These are phyloP conservation scores for Sphagnum tenellum DNA, from an alignment of 225 moss, liverwort and hornwort species.

Conservation along the genomic window DNA sequence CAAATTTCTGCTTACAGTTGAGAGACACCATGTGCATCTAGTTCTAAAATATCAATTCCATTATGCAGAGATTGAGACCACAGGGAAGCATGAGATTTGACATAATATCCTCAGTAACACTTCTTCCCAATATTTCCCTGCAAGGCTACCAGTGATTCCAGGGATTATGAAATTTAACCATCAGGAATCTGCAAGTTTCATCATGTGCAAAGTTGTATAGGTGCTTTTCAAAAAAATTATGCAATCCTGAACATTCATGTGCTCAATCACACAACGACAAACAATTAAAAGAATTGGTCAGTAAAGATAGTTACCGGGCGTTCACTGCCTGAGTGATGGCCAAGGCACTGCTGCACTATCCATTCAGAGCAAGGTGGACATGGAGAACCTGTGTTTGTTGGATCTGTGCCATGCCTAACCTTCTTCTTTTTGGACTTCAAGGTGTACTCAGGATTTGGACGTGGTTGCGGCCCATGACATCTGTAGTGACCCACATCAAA, in stretches of 20 bases:
- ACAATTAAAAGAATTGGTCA: too few relatives aligned
- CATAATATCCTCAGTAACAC: too few relatives aligned
- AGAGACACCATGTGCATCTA: too few relatives aligned
- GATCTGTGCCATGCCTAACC: slow-evolving; percentile 16
- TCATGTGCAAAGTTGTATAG: neutral
- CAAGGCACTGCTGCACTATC: slow-evolving; percentile 62
- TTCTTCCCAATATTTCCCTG: too few relatives aligned
- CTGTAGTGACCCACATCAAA: slow-evolving; percentile 22
- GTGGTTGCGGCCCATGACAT: slow-evolving; percentile 76
- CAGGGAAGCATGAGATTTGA: too few relatives aligned
- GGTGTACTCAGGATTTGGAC: slow-evolving; percentile 70
- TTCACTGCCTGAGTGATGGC: slow-evolving; percentile 68
- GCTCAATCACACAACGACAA: too few relatives aligned
- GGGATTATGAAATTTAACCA: too few relatives aligned
- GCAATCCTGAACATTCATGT: neutral
- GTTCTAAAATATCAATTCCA: too few relatives aligned
- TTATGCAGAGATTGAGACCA: too few relatives aligned
- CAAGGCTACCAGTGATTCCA: too few relatives aligned
- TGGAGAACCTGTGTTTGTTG: slow-evolving; percentile 34
- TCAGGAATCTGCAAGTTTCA: neutral
- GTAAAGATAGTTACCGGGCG: slow-evolving; percentile 36
- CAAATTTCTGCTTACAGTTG: too few relatives aligned
- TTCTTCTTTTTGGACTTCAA: slow-evolving; percentile 71
- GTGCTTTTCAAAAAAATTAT: neutral
- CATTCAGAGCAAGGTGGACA: slow-evolving; percentile 79